Percentiles rank a stretch among this genome's conserved stretches.
These are phyloP conservation scores for Kwoniella heveanensis DNA, from an alignment of 768 basidiomycete species.

Conservation along the genomic window DNA sequence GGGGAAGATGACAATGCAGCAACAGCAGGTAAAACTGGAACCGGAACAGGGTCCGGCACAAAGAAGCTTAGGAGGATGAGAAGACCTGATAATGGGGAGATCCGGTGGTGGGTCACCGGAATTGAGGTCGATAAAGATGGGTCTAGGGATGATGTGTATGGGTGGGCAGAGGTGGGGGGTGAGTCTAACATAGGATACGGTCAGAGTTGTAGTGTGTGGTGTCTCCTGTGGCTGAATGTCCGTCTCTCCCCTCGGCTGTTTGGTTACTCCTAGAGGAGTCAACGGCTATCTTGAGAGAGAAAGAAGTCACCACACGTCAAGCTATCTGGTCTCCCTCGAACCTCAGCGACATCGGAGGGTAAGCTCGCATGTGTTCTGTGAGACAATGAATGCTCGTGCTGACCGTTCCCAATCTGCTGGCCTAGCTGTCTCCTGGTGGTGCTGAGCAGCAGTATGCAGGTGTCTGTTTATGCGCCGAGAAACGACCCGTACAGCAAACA, in stretches of 20 bases:
- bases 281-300: constrained; percentile 15
- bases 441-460: constrained; percentile 30
- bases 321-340: constrained; percentile 48
- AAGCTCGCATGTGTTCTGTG: no score
- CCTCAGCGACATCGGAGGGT: constrained; percentile 45
- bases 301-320: constrained; percentile 19
- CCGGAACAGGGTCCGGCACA: not conserved
- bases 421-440: no score
- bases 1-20: constrained; percentile 3
- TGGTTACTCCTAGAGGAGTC: constrained; percentile 36
- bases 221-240: no score
- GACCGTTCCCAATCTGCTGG: no score
- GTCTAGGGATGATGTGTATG: constrained; percentile 33
- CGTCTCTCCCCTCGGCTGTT: no score
- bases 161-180: constrained; percentile 36
- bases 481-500: constrained; percentile 39
- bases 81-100: constrained; percentile 35
- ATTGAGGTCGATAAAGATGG: constrained; percentile 33
- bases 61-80: not conserved
- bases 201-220: no score
- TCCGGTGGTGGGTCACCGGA: constrained; percentile 36
- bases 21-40: not conserved
- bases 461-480: constrained; percentile 40
- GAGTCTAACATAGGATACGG: constrained; percentile 6
- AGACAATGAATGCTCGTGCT: no score